A percentile compares a stretch with the other conserved stretches of the same genome.
These are phyloP conservation scores for Termitomyces sp. DNA, from an alignment of 768 basidiomycete genomes.

Conservation along the genomic window DNA sequence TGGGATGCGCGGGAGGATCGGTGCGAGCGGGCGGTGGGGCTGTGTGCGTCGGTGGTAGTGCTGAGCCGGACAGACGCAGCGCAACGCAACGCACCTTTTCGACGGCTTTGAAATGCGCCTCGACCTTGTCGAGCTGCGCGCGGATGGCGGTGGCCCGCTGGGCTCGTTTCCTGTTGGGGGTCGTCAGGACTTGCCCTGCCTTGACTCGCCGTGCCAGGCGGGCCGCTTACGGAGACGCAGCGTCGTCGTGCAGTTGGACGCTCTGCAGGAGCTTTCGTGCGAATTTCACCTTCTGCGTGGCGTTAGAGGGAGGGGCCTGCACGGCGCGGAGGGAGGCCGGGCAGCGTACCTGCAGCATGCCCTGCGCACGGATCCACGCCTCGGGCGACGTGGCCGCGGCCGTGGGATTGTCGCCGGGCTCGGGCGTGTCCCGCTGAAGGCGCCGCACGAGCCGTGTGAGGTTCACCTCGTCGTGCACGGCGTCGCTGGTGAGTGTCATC, in stretches of 20 bases:
- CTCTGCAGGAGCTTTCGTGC: slow-evolving; percentile 53
- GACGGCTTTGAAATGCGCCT: slow-evolving; percentile 44
- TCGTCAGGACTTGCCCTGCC: slow-evolving; percentile 1
- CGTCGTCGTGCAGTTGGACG: slow-evolving; percentile 40
- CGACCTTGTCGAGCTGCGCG: slow-evolving; percentile 49
- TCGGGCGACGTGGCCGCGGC: too few relatives aligned
- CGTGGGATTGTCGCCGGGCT: too few relatives aligned
- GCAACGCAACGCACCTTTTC: slow-evolving; percentile 38
- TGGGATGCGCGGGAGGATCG: slow-evolving; percentile 52
- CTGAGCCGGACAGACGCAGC: too few relatives aligned
- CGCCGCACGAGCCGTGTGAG: slow-evolving; percentile 53
- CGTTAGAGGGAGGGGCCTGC: too few relatives aligned
- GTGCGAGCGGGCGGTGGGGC: too few relatives aligned
- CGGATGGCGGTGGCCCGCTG: slow-evolving; percentile 42
- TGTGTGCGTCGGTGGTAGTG: too few relatives aligned
- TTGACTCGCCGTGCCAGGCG: too few relatives aligned
- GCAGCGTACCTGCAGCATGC: slow-evolving; percentile 52
- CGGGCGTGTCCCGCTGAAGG: slow-evolving; percentile 50
- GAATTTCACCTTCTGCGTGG: slow-evolving; percentile 41
- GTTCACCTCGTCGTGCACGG: slow-evolving; percentile 62
- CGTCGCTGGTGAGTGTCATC: slow-evolving; percentile 7
- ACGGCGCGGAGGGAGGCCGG: too few relatives aligned
- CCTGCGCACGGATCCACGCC: slow-evolving; percentile 52
- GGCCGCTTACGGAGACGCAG: slow-evolving; percentile 32
- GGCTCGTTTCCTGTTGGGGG: slow-evolving; percentile 30